These are phyloP conservation scores for Chrysanthemum lavandulifolium DNA, from an alignment of 129 eudicot genomes.

Conservation along the genomic window DNA sequence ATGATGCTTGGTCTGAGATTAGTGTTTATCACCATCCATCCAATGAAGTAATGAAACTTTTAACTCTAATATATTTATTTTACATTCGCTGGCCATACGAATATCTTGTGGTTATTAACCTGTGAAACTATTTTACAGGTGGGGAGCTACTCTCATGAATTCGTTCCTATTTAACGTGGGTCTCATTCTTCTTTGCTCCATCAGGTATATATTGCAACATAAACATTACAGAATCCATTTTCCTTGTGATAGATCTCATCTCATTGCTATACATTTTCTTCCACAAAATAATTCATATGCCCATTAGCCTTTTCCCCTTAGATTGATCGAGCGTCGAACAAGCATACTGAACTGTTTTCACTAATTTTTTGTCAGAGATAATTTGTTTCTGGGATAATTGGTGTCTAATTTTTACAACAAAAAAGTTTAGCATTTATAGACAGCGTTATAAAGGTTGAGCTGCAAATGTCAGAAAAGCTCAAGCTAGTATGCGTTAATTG, in stretches of 20 bases:
- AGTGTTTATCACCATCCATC: slow-evolving; percentile 94
- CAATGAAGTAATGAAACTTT: slow-evolving; percentile 73
- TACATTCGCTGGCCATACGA: neutral
- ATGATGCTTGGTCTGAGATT: slow-evolving; percentile 95
- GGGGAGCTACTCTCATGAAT: slow-evolving; percentile 99
- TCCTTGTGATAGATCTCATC: neutral
- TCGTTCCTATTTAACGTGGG: slow-evolving; percentile 95
- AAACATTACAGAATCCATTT: neutral
- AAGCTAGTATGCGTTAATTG: too few relatives aligned
- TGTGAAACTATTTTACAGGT: slow-evolving; percentile 44
- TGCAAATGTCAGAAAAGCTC: too few relatives aligned
- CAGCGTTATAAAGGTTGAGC: neutral
- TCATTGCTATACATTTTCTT: neutral
- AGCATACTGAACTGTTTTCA: neutral
- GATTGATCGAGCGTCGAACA: neutral
- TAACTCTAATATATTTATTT: neutral
- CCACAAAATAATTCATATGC: neutral
- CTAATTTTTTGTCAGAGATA: too few relatives aligned
- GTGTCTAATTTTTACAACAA: too few relatives aligned
- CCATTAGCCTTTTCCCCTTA: neutral
- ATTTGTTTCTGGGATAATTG: too few relatives aligned
- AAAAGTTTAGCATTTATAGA: neutral
- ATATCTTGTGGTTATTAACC: slow-evolving; percentile 16
- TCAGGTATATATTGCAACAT: slow-evolving; percentile 56
- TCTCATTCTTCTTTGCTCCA: slow-evolving; percentile 97